Evolutionary conservation across 495 filamentous ascomycete genomes (phyloP), one percentile per base, ranked within the genome.

Genomic region (Tuber umbilicatum): DNA sequence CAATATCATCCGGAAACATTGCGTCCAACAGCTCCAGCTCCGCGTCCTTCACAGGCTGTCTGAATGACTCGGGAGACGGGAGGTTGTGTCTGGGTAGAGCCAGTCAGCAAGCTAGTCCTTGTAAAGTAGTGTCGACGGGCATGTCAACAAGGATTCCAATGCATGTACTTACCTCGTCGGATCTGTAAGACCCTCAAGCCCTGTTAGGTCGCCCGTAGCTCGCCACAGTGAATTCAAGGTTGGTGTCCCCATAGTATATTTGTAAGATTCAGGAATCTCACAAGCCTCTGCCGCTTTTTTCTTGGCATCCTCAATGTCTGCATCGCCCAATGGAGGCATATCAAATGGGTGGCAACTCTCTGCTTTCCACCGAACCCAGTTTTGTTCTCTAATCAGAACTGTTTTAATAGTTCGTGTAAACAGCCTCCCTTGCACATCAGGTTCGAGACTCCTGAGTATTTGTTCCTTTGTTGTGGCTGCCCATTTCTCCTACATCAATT

Each of bases 331-430:
- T 9, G 92, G 85, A 23, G 91, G 87, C 60, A 88, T 87, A 76
- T 94, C 90, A 81, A 99, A 97, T 35, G 89, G 87, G 41, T 92
- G 93, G 83, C 95, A 98, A 70, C 89, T 90, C 83, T 98, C 95
- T 14, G 93, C 89, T 84, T 99, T 99, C 95, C 95, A 99, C 69
- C 92, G 91, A 64, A 94, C 93, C 95, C 95, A 99, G 79, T 97
- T 97, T 83, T 97, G 97, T 84, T 99, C 95, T 74, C 95, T 87
- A 9, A 93, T 92, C 35, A 99, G 87, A 27, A 98, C 93, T 6
- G 94, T 97, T 80, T 97, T 94, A 47, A 99, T 92, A 89, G 97
- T 94, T 40, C 95, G 92, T 82, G 92, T 92, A 84, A 97, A 99
- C 83, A 96, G 95, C 73, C 91, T 91, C 21, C 96, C 96, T 73